These are phyloP conservation scores for Moringa oleifera DNA, from an alignment of 345 rosid genomes.

Conservation along the genomic window DNA sequence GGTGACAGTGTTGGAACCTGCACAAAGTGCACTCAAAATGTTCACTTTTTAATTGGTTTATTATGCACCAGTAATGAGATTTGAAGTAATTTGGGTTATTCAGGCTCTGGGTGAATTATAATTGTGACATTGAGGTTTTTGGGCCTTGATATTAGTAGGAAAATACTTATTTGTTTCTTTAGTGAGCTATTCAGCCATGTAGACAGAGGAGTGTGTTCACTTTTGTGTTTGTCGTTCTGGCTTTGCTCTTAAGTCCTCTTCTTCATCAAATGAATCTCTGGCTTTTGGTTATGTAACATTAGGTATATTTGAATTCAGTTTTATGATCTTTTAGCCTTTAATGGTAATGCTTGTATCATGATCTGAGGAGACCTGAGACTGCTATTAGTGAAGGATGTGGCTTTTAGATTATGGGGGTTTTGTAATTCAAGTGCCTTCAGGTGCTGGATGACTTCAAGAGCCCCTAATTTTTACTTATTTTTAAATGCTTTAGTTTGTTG, in stretches of 20 bases:
- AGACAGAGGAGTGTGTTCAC: background rate
- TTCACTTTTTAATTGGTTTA: too few species aligned
- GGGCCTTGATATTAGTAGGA: background rate
- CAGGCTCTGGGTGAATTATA: background rate
- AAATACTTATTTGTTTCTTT: background rate
- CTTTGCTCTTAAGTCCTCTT: background rate
- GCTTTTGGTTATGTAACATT: too few species aligned
- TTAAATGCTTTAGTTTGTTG: background rate
- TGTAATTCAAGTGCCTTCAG: background rate
- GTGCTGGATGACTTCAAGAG: slow-evolving; percentile 1
- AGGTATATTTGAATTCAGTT: background rate
- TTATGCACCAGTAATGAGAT: background rate
- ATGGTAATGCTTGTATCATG: background rate
- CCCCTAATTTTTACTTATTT: slow-evolving; percentile 1
- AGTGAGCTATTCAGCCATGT: background rate
- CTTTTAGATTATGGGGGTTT: background rate
- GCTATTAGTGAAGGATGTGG: background rate
- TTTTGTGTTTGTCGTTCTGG: background rate
- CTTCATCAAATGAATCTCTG: background rate
- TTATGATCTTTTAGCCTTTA: too few species aligned
- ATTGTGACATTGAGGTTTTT: background rate
- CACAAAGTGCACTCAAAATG: background rate
- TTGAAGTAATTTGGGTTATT: background rate
- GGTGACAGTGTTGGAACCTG: background rate
- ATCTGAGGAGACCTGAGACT: too few species aligned